Conservation (phyloP, 2,329 filamentous ascomycete genomes). For the Aspergillus japonicus region DNA sequence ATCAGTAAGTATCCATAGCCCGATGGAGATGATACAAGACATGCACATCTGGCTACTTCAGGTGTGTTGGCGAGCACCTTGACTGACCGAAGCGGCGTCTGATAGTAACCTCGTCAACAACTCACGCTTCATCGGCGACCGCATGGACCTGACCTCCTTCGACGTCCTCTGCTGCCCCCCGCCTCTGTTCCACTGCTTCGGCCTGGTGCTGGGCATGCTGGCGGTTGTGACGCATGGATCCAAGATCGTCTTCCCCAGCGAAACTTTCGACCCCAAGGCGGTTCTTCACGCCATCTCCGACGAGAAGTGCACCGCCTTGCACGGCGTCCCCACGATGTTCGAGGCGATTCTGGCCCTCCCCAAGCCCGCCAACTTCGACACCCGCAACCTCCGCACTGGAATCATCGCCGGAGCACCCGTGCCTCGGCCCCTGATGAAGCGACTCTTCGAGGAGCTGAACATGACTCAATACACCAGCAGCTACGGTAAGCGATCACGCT, state of each 20-base stretch:
- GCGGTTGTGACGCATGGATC: slow-evolving; percentile 71
- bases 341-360: slow-evolving; percentile 59
- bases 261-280: slow-evolving; percentile 68
- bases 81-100: slow-evolving; percentile 1
- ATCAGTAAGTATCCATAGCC: slow-evolving; percentile 51
- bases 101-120: slow-evolving; percentile 57
- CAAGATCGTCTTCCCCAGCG: slow-evolving; percentile 72
- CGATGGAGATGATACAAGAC: not conserved
- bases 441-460: slow-evolving; percentile 67
- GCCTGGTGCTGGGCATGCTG: slow-evolving; percentile 72
- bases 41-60: no score
- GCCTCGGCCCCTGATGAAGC: slow-evolving; percentile 71
- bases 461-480: slow-evolving; percentile 73
- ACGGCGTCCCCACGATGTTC: slow-evolving; percentile 84
- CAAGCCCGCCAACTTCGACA: slow-evolving; percentile 49
- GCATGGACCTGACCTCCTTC: slow-evolving; percentile 65
- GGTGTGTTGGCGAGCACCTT: no score
- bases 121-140: slow-evolving; percentile 68
- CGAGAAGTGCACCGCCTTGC: slow-evolving; percentile 70
- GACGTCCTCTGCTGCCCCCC: slow-evolving; percentile 79
- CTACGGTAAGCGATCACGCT: slow-evolving; percentile 43
- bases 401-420: slow-evolving; percentile 79
- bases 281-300: slow-evolving; percentile 66
- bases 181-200: slow-evolving; percentile 83
- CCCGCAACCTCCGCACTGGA: slow-evolving; percentile 64